A percentile compares a stretch with the other conserved stretches of the same genome.
Evolutionary conservation across 2,329 filamentous ascomycete genomes (phyloP).

Genomic region (Aspergillus uvarum): DNA sequence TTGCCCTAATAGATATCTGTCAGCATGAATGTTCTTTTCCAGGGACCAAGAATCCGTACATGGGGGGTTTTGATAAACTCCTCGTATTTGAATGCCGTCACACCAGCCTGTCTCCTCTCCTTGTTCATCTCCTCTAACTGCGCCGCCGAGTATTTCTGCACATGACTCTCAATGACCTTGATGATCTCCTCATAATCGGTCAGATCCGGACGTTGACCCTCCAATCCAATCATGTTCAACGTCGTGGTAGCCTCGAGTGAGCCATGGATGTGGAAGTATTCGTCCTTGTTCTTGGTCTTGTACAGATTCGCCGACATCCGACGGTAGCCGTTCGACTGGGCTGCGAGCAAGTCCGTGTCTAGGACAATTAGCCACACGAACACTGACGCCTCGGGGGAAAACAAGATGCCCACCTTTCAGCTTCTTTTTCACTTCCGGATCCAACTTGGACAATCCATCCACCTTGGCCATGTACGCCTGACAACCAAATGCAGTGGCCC

Average conservation of each 20-base stretch:
- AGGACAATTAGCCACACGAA: constrained; percentile 14
- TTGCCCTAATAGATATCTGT: constrained; percentile 24
- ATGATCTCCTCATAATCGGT: constrained; percentile 61
- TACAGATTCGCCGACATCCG: constrained; percentile 73
- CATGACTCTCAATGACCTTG: constrained; percentile 58
- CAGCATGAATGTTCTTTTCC: background rate
- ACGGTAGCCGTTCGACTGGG: constrained; percentile 70
- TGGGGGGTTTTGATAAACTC: constrained; percentile 59
- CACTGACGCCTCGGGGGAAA: too few species aligned
- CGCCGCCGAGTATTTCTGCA: constrained; percentile 53
- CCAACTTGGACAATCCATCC: constrained; percentile 39
- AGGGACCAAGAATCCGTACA: constrained; percentile 37
- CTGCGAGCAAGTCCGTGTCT: constrained; percentile 71
- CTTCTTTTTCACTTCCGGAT: constrained; percentile 39
- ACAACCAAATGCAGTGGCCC: constrained; percentile 42
- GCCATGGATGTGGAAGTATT: constrained; percentile 74
- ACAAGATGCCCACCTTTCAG: constrained; percentile 33
- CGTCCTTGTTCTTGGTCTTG: constrained; percentile 62
- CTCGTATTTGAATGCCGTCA: constrained; percentile 58
- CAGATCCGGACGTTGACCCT: constrained; percentile 60
- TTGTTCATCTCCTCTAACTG: constrained; percentile 62
- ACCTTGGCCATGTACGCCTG: constrained; percentile 46
- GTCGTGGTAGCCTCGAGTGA: constrained; percentile 70
- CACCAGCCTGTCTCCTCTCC: constrained; percentile 58
- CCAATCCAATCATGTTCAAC: constrained; percentile 67